These are phyloP conservation scores for Claviceps spartinae DNA, from an alignment of 2,329 filamentous ascomycete genomes.

Conservation along the genomic window DNA sequence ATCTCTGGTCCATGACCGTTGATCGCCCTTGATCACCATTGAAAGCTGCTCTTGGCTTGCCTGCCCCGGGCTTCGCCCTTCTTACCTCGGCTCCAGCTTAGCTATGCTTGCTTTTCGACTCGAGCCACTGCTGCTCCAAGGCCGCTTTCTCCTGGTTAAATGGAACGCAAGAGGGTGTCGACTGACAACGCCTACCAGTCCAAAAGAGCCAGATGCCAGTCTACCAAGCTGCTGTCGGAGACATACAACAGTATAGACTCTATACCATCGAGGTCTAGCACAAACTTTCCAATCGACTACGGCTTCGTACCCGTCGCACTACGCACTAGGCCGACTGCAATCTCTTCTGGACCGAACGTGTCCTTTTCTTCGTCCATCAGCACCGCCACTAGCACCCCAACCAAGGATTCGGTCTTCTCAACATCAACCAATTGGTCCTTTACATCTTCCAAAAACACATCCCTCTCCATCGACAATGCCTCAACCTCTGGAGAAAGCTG, in stretches of 20 bases:
- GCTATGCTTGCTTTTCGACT: not conserved
- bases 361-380: not conserved
- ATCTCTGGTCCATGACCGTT: not conserved
- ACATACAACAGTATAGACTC: constrained; percentile 1
- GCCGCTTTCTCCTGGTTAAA: not conserved
- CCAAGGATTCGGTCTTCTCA: not conserved
- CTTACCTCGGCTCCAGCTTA: not conserved
- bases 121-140: not conserved
- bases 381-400: not conserved
- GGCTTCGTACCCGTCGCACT: not conserved
- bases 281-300: not conserved
- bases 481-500: not conserved
- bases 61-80: not conserved
- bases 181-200: not conserved
- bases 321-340: not conserved
- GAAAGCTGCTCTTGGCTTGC: not conserved
- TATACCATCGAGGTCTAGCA: constrained; percentile 1
- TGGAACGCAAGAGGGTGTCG: constrained; percentile 6
- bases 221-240: constrained; percentile 6
- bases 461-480: not conserved
- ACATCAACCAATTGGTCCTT: not conserved
- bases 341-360: not conserved
- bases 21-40: not conserved
- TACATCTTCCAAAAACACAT: constrained; percentile 4
- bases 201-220: constrained; percentile 3